Conservation (phyloP, 805 yeast genomes). For the Saturnispora silvae region DNA sequence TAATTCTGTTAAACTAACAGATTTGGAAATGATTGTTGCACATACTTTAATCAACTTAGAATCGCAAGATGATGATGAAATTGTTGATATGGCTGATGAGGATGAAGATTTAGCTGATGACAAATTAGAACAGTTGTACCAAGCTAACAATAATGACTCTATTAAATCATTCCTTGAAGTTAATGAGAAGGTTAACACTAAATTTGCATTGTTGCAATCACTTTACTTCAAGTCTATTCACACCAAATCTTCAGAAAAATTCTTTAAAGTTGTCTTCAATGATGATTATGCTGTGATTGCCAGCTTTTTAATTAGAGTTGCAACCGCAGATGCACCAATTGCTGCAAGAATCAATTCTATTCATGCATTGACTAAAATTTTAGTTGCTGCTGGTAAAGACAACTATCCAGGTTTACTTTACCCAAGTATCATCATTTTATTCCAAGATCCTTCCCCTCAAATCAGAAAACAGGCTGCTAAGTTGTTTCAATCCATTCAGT, state of each 20-base stretch:
- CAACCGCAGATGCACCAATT: conserved; percentile 49
- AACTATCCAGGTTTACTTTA: conserved; percentile 39
- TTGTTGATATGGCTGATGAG: conserved; percentile 20
- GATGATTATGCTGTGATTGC: conserved; percentile 24
- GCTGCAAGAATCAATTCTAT: conserved; percentile 44
- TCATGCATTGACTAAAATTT: conserved; percentile 27
- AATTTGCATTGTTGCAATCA: conserved; percentile 33
- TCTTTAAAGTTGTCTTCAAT: conserved; percentile 16
- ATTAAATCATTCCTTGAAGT: conserved; percentile 28
- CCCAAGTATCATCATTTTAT: conserved; percentile 47
- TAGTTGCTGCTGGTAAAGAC: conserved; percentile 27
- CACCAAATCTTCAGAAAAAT: conserved; percentile 10
- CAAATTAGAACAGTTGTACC: conserved; percentile 13
- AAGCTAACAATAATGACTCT: conserved; percentile 10
- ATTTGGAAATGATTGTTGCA: conserved; percentile 57
- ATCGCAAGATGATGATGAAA: conserved; percentile 20
- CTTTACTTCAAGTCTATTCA: conserved; percentile 35
- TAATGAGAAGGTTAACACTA: conserved; percentile 23
- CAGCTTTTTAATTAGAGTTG: conserved; percentile 50
- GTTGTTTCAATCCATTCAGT: conserved; percentile 28
- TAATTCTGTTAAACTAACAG: conserved; percentile 29
- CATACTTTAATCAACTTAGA: conserved; percentile 35
- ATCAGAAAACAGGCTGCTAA: conserved; percentile 38
- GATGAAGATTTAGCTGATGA: conserved; percentile 13
- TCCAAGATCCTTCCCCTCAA: conserved; percentile 38